Evolutionary conservation across 176 grass and related monocot genomes (phyloP).

Genomic region (Alopecurus myosuroides): DNA sequence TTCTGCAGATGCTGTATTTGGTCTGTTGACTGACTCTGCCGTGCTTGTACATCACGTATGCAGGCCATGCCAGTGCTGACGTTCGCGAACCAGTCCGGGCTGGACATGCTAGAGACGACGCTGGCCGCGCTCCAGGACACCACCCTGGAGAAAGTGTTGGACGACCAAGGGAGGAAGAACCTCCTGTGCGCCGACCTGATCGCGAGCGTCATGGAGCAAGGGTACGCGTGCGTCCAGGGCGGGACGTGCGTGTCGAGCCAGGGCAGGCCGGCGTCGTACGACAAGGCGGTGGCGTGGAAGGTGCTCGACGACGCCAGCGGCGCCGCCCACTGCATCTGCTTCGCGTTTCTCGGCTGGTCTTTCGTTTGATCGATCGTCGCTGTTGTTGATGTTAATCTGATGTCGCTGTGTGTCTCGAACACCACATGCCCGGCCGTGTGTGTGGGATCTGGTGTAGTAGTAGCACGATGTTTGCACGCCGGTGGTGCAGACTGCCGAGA

Average conservation of each 20-base stretch:
- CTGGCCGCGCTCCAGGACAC: slow-evolving; percentile 68
- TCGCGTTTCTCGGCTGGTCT: slow-evolving; percentile 87
- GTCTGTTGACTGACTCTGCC: not conserved
- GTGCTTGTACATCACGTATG: not conserved
- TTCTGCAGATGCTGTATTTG: not conserved
- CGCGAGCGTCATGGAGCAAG: slow-evolving; percentile 64
- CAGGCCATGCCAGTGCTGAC: slow-evolving; percentile 69
- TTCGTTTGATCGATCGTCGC: slow-evolving; percentile 26
- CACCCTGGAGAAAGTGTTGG: slow-evolving; percentile 62
- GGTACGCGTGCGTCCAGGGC: slow-evolving; percentile 57
- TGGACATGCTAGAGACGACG: slow-evolving; percentile 93
- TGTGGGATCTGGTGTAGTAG: not conserved
- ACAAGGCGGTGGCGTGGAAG: slow-evolving; percentile 74
- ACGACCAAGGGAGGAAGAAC: slow-evolving; percentile 58
- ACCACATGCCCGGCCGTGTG: not conserved
- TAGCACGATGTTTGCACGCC: not conserved
- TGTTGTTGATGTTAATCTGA: not conserved
- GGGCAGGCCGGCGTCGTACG: slow-evolving; percentile 73
- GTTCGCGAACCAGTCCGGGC: slow-evolving; percentile 84
- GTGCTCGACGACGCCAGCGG: slow-evolving; percentile 53
- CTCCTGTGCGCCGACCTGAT: slow-evolving; percentile 70
- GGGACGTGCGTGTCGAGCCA: slow-evolving; percentile 67
- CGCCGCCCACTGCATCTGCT: slow-evolving; percentile 63
- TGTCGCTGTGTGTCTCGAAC: not conserved
- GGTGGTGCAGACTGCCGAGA: not conserved